phyloP scores from a whole-genome alignment of 2,329 filamentous ascomycete genomes.

The Hymenoscyphus fructigenus region DNA sequence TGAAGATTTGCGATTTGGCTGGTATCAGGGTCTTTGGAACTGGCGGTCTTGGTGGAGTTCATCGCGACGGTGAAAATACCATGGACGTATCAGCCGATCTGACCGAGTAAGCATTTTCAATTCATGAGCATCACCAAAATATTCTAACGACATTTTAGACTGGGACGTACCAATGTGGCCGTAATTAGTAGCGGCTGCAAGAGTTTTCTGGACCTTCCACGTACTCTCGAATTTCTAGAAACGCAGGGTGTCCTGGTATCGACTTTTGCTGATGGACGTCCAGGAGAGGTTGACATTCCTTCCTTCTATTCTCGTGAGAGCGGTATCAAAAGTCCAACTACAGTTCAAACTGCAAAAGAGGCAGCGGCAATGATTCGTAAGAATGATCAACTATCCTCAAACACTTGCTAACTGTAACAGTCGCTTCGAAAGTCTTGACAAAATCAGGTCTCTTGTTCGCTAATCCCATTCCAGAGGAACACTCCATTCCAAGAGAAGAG shows the following conservation, averaged over 20 bases:
- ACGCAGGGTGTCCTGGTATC: conserved; percentile 77
- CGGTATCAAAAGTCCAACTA: conserved; percentile 73
- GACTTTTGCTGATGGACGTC: conserved; percentile 83
- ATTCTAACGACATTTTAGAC: conserved; percentile 26
- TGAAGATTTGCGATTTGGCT: conserved; percentile 81
- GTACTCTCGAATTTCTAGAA: conserved; percentile 77
- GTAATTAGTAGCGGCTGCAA: conserved; percentile 92
- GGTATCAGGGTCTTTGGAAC: conserved; percentile 94
- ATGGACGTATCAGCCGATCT: conserved; percentile 96
- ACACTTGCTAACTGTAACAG: neutral
- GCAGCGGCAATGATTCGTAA: conserved; percentile 83
- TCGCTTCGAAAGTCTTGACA: neutral
- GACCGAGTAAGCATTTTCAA: conserved; percentile 57
- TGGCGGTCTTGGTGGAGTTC: conserved; percentile 90
- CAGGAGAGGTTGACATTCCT: conserved; percentile 76
- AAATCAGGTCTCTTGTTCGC: conserved; percentile 79
- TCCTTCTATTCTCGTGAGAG: conserved; percentile 92
- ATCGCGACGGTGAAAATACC: conserved; percentile 79
- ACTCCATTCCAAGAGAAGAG: conserved; percentile 58
- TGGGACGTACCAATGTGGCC: conserved; percentile 83
- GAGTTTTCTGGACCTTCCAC: conserved; percentile 88
- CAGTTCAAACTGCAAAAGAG: conserved; percentile 72
- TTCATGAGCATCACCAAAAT: neutral
- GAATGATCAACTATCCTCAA: conserved; percentile 31
- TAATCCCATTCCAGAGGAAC: conserved; percentile 68